Evolutionary conservation across 345 rosid genomes (phyloP).

Genomic region (Balakata baccata): DNA sequence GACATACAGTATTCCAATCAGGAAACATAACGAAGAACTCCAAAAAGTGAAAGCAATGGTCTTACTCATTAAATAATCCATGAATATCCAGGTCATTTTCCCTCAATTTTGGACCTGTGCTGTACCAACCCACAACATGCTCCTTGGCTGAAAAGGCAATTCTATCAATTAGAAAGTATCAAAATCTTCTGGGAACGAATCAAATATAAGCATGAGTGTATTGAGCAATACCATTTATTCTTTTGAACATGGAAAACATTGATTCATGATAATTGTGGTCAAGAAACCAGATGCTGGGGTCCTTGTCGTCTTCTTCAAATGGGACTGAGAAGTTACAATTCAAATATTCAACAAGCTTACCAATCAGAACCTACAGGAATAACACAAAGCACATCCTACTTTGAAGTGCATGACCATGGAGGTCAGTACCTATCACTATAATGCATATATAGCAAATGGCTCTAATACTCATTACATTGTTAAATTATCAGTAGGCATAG

Average conservation of each 20-base stretch:
- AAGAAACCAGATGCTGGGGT: no score
- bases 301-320: no score
- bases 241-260: no score
- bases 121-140: constrained; percentile 97
- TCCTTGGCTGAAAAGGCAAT: constrained; percentile 66
- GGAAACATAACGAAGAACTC: not conserved
- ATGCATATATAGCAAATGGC: not conserved
- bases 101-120: constrained; percentile 85
- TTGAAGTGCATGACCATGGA: not conserved
- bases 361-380: not conserved
- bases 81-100: constrained; percentile 89
- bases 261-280: no score
- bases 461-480: not conserved
- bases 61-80: constrained; percentile 66
- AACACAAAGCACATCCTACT: not conserved
- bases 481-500: not conserved
- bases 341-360: no score
- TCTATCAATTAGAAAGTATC: not conserved
- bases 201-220: not conserved
- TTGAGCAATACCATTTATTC: no score
- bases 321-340: no score
- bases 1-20: not conserved
- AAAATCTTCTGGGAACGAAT: not conserved
- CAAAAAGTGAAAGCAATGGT: not conserved
- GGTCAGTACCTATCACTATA: not conserved